phyloP scores from a whole-genome alignment of 768 basidiomycete genomes.

The Tricholoma hemisulphureum region DNA sequence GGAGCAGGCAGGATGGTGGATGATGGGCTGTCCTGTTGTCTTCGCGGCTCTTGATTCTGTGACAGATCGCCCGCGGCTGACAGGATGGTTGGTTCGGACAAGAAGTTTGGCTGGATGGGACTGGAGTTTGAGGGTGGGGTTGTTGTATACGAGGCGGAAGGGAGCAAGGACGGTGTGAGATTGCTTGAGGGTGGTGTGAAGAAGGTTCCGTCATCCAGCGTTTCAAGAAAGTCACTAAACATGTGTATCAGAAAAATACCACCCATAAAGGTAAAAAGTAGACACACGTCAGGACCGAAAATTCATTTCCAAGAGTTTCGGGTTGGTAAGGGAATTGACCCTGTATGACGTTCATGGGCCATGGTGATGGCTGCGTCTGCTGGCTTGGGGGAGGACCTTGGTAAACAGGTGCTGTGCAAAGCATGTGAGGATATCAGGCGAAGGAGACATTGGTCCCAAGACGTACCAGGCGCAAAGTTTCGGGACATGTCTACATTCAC shows the following conservation, averaged over 20 bases:
- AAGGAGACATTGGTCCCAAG: not conserved
- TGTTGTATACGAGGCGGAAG: constrained; percentile 46
- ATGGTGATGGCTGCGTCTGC: constrained; percentile 39
- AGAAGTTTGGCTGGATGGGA: not conserved
- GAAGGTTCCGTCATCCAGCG: constrained; percentile 81
- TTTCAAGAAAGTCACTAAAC: constrained; percentile 81
- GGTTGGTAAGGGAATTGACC: constrained; percentile 65
- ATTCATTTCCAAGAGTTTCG: constrained; percentile 78
- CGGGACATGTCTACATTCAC: constrained; percentile 34
- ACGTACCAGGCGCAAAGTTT: constrained; percentile 47
- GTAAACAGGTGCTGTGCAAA: constrained; percentile 36
- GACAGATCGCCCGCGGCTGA: constrained; percentile 11
- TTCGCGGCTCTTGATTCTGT: constrained; percentile 3
- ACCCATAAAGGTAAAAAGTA: constrained; percentile 24
- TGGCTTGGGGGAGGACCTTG: constrained; percentile 28
- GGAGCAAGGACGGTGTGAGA: constrained; percentile 37
- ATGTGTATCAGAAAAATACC: constrained; percentile 1
- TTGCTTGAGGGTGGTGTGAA: constrained; percentile 57
- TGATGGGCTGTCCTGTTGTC: constrained; percentile 23
- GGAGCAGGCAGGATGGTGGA: constrained; percentile 65
- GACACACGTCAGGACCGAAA: constrained; percentile 69
- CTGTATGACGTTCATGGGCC: constrained; percentile 53
- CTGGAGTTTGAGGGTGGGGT: constrained; percentile 9
- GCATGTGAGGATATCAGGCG: not conserved
- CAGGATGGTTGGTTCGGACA: not conserved